A percentile compares a stretch with the other conserved stretches of the same genome.
phyloP scores from a whole-genome alignment of 192 early-diverging fungal species.

The Coemansia sp. region DNA sequence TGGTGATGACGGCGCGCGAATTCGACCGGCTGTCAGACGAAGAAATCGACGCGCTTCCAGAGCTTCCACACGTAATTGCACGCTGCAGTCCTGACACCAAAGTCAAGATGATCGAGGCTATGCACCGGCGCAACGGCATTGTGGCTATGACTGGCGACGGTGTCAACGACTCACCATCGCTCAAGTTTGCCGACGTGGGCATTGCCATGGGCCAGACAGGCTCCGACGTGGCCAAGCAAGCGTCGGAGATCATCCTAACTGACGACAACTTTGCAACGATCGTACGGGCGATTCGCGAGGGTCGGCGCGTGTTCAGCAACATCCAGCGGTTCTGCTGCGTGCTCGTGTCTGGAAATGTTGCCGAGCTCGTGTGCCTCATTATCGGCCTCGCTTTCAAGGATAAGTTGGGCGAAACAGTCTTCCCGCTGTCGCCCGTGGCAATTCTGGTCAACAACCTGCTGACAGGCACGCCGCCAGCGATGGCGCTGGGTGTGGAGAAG shows the following conservation, averaged over 20 bases:
- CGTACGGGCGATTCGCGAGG: slow-evolving; percentile 72
- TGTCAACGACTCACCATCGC: slow-evolving; percentile 76
- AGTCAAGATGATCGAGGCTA: slow-evolving; percentile 92
- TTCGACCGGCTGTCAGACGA: slow-evolving; percentile 85
- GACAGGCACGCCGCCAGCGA: slow-evolving; percentile 75
- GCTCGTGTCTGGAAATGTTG: slow-evolving; percentile 74
- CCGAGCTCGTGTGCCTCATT: slow-evolving; percentile 70
- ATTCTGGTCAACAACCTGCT: slow-evolving; percentile 81
- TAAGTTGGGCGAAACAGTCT: slow-evolving; percentile 56
- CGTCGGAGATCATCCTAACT: slow-evolving; percentile 85
- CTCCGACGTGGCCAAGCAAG: slow-evolving; percentile 73
- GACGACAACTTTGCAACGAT: slow-evolving; percentile 84
- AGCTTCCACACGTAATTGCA: slow-evolving; percentile 89
- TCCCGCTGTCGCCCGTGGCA: slow-evolving; percentile 76
- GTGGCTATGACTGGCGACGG: slow-evolving; percentile 93
- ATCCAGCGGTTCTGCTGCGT: slow-evolving; percentile 70
- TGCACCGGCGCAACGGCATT: slow-evolving; percentile 73
- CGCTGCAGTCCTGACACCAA: slow-evolving; percentile 95
- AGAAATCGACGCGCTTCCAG: slow-evolving; percentile 69
- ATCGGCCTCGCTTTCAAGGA: slow-evolving; percentile 75
- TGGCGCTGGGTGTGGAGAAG: slow-evolving; percentile 73
- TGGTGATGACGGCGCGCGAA: slow-evolving; percentile 82
- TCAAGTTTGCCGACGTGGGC: slow-evolving; percentile 77
- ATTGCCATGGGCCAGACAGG: slow-evolving; percentile 70
- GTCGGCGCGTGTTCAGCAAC: slow-evolving; percentile 78